Base-by-base conservation (phyloP, 805 yeast genomes). In the Candida multigemmis region DNA sequence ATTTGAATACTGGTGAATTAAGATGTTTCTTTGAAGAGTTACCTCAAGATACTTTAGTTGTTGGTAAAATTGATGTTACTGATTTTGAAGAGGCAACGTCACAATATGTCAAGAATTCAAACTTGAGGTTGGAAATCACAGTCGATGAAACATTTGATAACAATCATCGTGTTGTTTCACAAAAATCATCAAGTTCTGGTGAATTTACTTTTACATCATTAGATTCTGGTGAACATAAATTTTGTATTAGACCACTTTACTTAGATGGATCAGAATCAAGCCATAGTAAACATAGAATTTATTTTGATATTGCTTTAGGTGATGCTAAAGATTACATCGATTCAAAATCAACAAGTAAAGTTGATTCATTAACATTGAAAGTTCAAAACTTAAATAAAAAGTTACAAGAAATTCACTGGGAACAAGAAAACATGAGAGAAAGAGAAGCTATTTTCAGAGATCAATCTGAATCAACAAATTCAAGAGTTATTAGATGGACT, bases 11-110 rank as follows among this genome's bases (percentile, higher is more conserved):
- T 1, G 86, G 78, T 17, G 80, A 80, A 38, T 68, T 74, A 23
- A 74, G 74, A 40, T 91, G 97, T 55, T 89, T 89, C 51, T 79
- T 59, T 44, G 91, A 87, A 47, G 93, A 81, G 34, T 62, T 89
- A 34, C 75, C 83, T 11, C 64, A 68, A 37, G 81, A 77, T 40
- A 74, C 93, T n/a, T 67, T 89, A 32, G 79, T 87, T 13, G 81
- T 81, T 31, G 94, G 89, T 30, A 61, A 44, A 44, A 74, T 82
- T 39, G 79, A 79, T 38, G 81, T 83, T 3, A 68, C 68, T 48
- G 86, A 80, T 41, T 65, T 55, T 34, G 65, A 70, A 39, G 64
- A 65, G 12, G 50, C 56, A 18, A 52, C 66, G 6, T 43, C 56
- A 23, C 66, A 65, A 21, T 75, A 65, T 46, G 59, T 64, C 42